Base-by-base conservation (phyloP, 805 yeast species). In the Saccharomycopsis synnaedendra region DNA sequence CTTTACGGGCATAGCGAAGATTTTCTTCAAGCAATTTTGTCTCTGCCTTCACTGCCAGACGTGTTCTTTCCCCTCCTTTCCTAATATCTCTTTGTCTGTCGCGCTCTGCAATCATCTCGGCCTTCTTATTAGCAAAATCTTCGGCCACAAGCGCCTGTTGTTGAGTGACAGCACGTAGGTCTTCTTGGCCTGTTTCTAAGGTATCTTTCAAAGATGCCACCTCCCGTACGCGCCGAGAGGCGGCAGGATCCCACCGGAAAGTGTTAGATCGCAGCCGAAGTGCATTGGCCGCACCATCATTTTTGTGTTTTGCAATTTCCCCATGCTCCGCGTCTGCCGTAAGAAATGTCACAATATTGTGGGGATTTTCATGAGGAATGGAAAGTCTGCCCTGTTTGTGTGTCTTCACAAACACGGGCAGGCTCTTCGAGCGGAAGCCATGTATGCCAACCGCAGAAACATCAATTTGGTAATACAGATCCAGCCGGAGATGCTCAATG, bases 381-480 rank as follows among this genome's bases (percentile, higher is more conserved):
- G 37, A 38, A 8, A 8, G 19, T 43, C 44, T 33, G n/a, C 43
- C 6, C 39, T 28, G 32, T 30, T 43, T 49, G 36, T 42, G 42
- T n/a, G 54, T 51, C 36, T 43, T 47, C 27, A 47, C 46, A 40
- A 44, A 52, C 39, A 52, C 42, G 28, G 52, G 33, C 10, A 44
- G 37, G 19, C 45, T 38, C 39, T 50, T 52, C 1, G 49, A 42
- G 36, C 41, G 41, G 46, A 47, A 52, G 35, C 43, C 40, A 4
- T 49, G 35, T 2, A 34, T 45, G 11, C 33, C 11, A 6, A 47
- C 42, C 4, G 55, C 51, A 19, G 50, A 36, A 3, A 52, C 46
- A 36, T 52, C 55, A 5, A 52, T 41, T 42, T 52, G 55, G 33
- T 52, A 52, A 27, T 42, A 47, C 5, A 49, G 45, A 31, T 47